Evolutionary conservation across 2,329 filamentous ascomycete genomes (phyloP).

Genomic region (Falciphora oryzae): DNA sequence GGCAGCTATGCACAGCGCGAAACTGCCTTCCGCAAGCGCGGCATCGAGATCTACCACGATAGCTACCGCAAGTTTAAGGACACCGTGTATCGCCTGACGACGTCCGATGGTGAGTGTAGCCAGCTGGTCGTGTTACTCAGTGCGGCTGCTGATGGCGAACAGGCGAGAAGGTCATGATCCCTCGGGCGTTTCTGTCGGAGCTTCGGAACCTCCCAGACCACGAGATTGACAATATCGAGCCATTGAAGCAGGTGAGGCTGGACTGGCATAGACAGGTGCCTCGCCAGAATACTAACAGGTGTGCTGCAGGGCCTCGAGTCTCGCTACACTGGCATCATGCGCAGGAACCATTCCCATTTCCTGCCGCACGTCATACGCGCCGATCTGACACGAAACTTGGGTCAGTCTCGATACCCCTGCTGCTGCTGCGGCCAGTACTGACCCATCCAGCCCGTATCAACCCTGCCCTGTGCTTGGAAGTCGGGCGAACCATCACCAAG

Average conservation of each 20-base stretch:
- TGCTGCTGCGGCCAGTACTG: background rate
- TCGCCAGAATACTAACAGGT: background rate
- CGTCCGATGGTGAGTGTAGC: slow-evolving; percentile 12
- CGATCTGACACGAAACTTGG: slow-evolving; percentile 12
- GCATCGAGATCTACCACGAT: slow-evolving; percentile 2
- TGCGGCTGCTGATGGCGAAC: background rate
- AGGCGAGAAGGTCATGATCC: slow-evolving; percentile 23
- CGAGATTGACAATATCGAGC: slow-evolving; percentile 19
- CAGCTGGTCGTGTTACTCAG: background rate
- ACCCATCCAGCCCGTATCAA: slow-evolving; percentile 25
- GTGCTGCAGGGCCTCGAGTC: background rate
- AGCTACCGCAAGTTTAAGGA: slow-evolving; percentile 5
- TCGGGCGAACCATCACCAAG: slow-evolving; percentile 24
- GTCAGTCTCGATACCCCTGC: background rate
- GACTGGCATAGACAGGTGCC: too few species aligned
- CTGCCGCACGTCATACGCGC: slow-evolving; percentile 7
- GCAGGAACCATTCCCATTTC: background rate
- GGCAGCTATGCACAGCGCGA: background rate
- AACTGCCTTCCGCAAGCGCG: background rate
- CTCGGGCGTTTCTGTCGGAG: slow-evolving; percentile 22
- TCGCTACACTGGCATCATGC: background rate
- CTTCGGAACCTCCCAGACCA: slow-evolving; percentile 22
- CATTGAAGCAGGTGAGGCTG: background rate
- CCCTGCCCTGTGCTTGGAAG: slow-evolving; percentile 31
- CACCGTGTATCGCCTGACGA: slow-evolving; percentile 8